Evolutionary conservation across 2,329 filamentous ascomycete genomes (phyloP), one percentile per base, ranked within the genome.

Genomic region (Sclerotinia spermophila): DNA sequence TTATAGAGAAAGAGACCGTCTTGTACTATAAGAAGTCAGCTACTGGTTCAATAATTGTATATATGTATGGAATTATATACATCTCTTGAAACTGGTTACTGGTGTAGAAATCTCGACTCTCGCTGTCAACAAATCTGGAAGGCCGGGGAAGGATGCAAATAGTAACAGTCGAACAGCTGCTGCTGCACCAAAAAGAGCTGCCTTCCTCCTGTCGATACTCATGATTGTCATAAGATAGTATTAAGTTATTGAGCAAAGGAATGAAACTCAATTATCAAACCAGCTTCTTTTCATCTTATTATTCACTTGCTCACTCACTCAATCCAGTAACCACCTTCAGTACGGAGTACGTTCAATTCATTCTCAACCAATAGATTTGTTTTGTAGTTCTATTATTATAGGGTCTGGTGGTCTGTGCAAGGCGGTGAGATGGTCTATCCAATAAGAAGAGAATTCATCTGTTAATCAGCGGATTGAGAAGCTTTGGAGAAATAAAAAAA

Each of bases 21-120:
- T 85, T 98, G 95, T 69, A 98, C 93, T 97, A 76, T 24, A 11
- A 27, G 33, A 59, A 30, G 61, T 77, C 60, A 77, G 72, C 53
- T 35, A 44, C 10, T 10, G 7, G 5, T n/a, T 38, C 44, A 40
- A 51, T 45, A 10, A 13, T 51, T 10, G 24, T 55, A 33, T 33
- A 44, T 24, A 35, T 13, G 21, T 35, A 64, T 48, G 55, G 44
- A n/a, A 24, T n/a, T 42, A 91, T 81, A 53, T 86, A 97, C 94
- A 85, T 88, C 96, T 89, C 84, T 98, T 98, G 87, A 97, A 99
- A 86, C 95, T 97, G 77, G 93, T 97, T 61, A 98, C 92, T 53
- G 96, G 95, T 33, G 96, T 99, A 59, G 96, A 97, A 78, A 99
- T 91, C 84, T 99, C 96, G 77, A 97, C 96, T 79, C 96, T 91